Evolutionary conservation across 1,284 basidiomycete species (phyloP), one percentile per base, ranked within the genome.

Genomic region (Rhodotorula mucilaginosa): DNA sequence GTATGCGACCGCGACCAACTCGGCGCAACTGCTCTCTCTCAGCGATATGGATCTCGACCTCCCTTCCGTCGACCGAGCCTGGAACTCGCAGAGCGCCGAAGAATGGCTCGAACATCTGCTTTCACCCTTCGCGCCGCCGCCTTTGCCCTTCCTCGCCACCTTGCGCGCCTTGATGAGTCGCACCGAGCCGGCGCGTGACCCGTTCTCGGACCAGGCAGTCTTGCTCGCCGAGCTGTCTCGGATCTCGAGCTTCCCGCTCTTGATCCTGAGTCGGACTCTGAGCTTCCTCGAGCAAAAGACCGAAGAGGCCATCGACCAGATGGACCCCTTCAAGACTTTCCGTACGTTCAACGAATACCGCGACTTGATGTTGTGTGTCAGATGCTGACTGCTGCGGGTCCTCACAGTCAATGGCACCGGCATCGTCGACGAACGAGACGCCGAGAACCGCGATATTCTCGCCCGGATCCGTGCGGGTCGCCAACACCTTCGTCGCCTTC

Each of bases 31-130:
- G n/a, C 66, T 75, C 44, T 44, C 68, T 21, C 70, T 74, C 10
- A 52, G 62, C 66, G 75, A 76, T 31, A 65, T 76, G 65, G 63
- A 67, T 34, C 61, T 73, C 61, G 69, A 75, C 57, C 68, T 76
- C 3, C 75, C 75, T 18, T 29, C 69, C 0, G 51, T 59, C 58
- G 75, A 76, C 31, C 26, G 46, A 2, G 51, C 67, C 2, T 76
- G 75, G 75, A 57, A 64, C 29, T 69, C 75, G 29, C 48, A 64
- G 8, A 46, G 34, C 29, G 62, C 75, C 0, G 12, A 15, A n/a
- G 69, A 66, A 13, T 73, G 75, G 75, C 69, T 64, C 34, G 46
- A 61, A 8, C 51, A 29, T 21, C 34, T 19, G 7, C 21, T 31
- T 26, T 51, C 44, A 6, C 39, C 39, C 2, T 26, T 59, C 8